These are phyloP conservation scores for Calonectria crousiana DNA, from an alignment of 2,329 filamentous ascomycete genomes.

Conservation along the genomic window DNA sequence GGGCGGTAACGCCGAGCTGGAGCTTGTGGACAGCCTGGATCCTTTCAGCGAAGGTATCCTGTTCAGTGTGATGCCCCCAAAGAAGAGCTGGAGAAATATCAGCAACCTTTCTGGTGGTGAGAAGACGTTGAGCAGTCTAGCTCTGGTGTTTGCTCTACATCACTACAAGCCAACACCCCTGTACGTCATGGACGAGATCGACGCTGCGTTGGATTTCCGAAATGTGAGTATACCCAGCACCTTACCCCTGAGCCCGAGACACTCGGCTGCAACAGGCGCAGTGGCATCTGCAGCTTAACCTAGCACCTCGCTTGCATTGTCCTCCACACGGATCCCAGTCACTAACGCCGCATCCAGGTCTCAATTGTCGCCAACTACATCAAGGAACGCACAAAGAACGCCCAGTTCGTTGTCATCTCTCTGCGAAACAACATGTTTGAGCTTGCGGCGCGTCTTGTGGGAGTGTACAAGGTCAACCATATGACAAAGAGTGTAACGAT, in stretches of 20 bases:
- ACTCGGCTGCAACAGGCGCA: slow-evolving; percentile 37
- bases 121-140: slow-evolving; percentile 94
- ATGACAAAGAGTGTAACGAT: slow-evolving; percentile 96
- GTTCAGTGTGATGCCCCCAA: slow-evolving; percentile 98
- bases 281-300: slow-evolving; percentile 26
- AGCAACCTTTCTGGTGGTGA: slow-evolving; percentile 95
- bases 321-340: slow-evolving; percentile 17
- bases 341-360: slow-evolving; percentile 67
- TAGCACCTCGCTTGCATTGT: slow-evolving; percentile 28
- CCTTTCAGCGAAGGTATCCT: slow-evolving; percentile 97
- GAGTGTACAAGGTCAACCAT: slow-evolving; percentile 99
- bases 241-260: slow-evolving; percentile 33
- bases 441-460: slow-evolving; percentile 92
- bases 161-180: slow-evolving; percentile 98
- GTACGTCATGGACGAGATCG: slow-evolving; percentile 99
- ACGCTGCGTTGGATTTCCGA: slow-evolving; percentile 96
- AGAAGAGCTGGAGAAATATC: slow-evolving; percentile 99
- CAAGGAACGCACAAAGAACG: slow-evolving; percentile 99
- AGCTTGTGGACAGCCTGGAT: slow-evolving; percentile 95
- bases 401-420: slow-evolving; percentile 98
- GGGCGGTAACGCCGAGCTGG: slow-evolving; percentile 97
- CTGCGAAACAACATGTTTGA: slow-evolving; percentile 99
- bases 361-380: slow-evolving; percentile 99
- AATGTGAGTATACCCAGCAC: slow-evolving; percentile 75
- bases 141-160: slow-evolving; percentile 96